Evolutionary conservation across 495 filamentous ascomycete genomes (phyloP).

Genomic region (Penicillium taxi): DNA sequence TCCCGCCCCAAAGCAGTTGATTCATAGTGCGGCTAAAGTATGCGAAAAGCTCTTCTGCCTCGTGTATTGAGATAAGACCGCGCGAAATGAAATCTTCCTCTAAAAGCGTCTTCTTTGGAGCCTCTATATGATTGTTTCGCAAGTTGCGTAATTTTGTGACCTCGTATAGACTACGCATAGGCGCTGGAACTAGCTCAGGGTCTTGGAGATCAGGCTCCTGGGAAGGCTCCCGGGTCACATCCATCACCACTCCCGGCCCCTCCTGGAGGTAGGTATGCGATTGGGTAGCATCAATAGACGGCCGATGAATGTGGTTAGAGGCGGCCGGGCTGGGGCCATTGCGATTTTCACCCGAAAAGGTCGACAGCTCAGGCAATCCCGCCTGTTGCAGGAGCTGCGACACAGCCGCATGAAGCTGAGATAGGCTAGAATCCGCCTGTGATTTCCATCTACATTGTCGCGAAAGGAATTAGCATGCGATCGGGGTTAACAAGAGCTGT

Average conservation of each 20-base stretch:
- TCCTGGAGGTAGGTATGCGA: conserved; percentile 20
- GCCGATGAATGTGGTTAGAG: conserved; percentile 21
- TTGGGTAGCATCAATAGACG: conserved; percentile 23
- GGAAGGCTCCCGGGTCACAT: conserved; percentile 44
- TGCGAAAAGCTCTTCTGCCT: conserved; percentile 45
- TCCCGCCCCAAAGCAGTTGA: conserved; percentile 49
- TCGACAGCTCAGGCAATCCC: conserved; percentile 35
- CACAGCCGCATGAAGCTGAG: conserved; percentile 39
- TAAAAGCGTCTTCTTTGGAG: conserved; percentile 38
- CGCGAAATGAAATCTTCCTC: conserved; percentile 47
- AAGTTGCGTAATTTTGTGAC: conserved; percentile 51
- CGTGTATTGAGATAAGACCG: conserved; percentile 40
- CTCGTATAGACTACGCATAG: conserved; percentile 54
- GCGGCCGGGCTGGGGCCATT: conserved; percentile 27
- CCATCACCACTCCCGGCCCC: conserved; percentile 29
- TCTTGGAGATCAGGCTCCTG: conserved; percentile 44
- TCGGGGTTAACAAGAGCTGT: neutral
- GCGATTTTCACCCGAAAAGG: conserved; percentile 25
- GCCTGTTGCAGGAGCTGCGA: conserved; percentile 36
- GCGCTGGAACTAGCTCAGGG: conserved; percentile 43
- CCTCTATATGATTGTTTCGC: conserved; percentile 37
- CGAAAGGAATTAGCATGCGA: neutral
- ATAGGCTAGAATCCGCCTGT: conserved; percentile 32
- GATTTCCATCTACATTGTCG: conserved; percentile 34
- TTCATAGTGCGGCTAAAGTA: conserved; percentile 48